phyloP scores from a whole-genome alignment of 208 protist genomes.

The Leishmania tarentolae region DNA sequence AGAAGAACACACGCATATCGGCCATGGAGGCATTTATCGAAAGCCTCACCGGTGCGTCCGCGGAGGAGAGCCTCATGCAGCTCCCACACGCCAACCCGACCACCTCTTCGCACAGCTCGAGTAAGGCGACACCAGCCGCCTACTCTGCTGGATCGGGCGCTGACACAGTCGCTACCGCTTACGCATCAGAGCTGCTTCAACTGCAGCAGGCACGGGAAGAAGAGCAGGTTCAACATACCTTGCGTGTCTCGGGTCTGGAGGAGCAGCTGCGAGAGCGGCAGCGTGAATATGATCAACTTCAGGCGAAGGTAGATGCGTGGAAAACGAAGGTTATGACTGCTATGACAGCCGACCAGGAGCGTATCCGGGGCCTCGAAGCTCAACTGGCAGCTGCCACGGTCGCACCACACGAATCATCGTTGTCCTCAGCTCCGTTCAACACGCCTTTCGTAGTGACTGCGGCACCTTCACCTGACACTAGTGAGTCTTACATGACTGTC shows the following conservation, averaged over 20 bases:
- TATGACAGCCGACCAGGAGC: slow-evolving; percentile 34
- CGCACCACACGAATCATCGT: background rate
- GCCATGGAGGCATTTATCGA: slow-evolving; percentile 51
- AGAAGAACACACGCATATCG: slow-evolving; percentile 57
- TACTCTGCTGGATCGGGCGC: background rate
- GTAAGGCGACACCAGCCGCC: background rate
- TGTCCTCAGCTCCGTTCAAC: background rate
- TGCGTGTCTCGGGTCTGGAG: slow-evolving; percentile 40
- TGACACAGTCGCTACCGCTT: background rate
- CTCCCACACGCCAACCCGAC: background rate
- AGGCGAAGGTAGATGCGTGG: slow-evolving; percentile 43
- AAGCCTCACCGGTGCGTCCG: slow-evolving; percentile 32
- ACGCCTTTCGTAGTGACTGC: background rate
- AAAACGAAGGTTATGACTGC: slow-evolving; percentile 39
- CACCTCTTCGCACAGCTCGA: background rate
- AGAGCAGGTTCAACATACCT: slow-evolving; percentile 34
- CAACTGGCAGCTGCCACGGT: slow-evolving; percentile 5
- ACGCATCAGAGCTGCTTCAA: slow-evolving; percentile 10
- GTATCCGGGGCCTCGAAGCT: slow-evolving; percentile 27
- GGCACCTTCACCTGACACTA: background rate
- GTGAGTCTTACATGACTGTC: background rate
- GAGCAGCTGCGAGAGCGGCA: slow-evolving; percentile 30
- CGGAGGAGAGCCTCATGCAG: slow-evolving; percentile 17
- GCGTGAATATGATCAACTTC: slow-evolving; percentile 27
- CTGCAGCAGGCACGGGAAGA: slow-evolving; percentile 37